Base-by-base conservation (phyloP, 352 stramenopile genomes). In the Blastocystis sp. region DNA sequence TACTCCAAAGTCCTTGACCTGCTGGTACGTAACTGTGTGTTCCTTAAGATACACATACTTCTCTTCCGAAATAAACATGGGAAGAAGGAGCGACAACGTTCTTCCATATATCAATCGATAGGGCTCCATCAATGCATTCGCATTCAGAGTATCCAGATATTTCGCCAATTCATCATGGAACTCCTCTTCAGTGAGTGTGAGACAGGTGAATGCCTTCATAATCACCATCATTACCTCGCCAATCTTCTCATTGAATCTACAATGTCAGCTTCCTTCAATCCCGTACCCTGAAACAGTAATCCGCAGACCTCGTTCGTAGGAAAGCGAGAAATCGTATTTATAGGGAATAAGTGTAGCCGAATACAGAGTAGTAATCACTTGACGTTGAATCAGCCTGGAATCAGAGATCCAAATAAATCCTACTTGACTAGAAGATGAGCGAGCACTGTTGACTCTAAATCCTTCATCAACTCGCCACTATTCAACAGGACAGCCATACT, bases 241-340 rank as follows among this genome's bases (percentile, higher is more conserved):
- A 29, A 83, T 66, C 21, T 63, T 51, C 24, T 83, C 49, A 16
- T 39, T 83, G 51, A 83, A 83, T 49, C 71, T 83, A 66, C n/a
- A 56, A 21, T 12, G 29, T 3, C 19, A 14, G 16, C 46, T 24
- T 12, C 16, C 29, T n/a, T 16, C 2, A 14, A 29, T 12, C 35
- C 5, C 29, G 5, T 63, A 66, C 71, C 71, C 71, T 27, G 63
- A 67, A 19, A 83, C 49, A 35, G 29, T 52, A 12, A 83, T 42
- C n/a, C n/a, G 37, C 0, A 83, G 27, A 5, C 71, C 71, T 7
- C 51, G 49, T 32, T 83, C 29, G 6, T 52, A 66, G 27, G 7
- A 12, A 3, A 67, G 11, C n/a, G 19, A 37, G 9, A 65, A 43
- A 1, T 83, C 71, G 11, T 65, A 63, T 19, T 29, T 65, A 27